phyloP scores from a whole-genome alignment of 1,284 basidiomycete species.

The Papiliotrema terrestris region DNA sequence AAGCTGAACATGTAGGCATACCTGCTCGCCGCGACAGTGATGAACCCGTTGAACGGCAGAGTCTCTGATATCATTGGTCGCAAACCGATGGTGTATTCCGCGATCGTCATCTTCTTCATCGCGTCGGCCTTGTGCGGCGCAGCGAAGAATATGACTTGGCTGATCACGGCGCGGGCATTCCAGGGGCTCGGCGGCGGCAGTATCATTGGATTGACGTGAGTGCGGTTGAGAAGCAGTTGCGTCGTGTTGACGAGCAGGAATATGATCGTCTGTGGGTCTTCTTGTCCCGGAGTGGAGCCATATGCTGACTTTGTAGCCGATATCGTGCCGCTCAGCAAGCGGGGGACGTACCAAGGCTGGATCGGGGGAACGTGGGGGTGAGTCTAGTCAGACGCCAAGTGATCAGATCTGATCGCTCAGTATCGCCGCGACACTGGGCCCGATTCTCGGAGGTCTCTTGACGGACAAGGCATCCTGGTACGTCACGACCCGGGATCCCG shows the following conservation, averaged over 20 bases:
- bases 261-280: constrained; percentile 17
- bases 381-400: no score
- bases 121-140: constrained; percentile 41
- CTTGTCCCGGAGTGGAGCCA: neutral
- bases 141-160: constrained; percentile 38
- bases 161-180: constrained; percentile 37
- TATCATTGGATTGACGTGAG: constrained; percentile 30
- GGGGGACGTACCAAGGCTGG: constrained; percentile 44
- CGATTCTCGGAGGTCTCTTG: constrained; percentile 45
- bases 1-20: constrained; percentile 21
- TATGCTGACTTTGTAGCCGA: constrained; percentile 18
- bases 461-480: constrained; percentile 28
- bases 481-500: neutral
- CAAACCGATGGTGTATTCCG: constrained; percentile 41
- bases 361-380: constrained; percentile 43
- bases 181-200: constrained; percentile 43
- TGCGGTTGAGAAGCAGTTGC: neutral
- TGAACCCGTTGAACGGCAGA: constrained; percentile 40
- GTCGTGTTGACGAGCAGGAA: constrained; percentile 5
- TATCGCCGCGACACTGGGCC: constrained; percentile 44
- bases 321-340: constrained; percentile 30
- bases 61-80: constrained; percentile 42
- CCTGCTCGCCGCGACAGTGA: constrained; percentile 32
- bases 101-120: constrained; percentile 37
- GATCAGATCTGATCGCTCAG: no score